Conservation (phyloP, 805 yeast species). For the Candida boidinii region DNA sequence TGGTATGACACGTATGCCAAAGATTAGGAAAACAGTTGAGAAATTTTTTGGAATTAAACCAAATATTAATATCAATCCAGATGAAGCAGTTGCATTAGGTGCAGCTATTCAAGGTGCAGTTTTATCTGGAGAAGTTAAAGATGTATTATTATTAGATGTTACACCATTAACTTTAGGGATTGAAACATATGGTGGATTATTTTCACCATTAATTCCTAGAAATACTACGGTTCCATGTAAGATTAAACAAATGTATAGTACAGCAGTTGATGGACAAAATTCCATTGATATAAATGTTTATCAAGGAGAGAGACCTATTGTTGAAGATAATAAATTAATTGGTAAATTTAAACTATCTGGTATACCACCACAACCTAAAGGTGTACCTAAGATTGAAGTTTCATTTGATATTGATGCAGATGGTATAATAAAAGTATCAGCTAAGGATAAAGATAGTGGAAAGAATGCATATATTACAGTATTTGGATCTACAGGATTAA, state of each 20-base stretch:
- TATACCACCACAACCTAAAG: constrained; percentile 86
- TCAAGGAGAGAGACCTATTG: constrained; percentile 97
- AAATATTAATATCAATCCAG: constrained; percentile 89
- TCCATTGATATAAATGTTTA: constrained; percentile 92
- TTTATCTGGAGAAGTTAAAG: constrained; percentile 89
- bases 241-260: constrained; percentile 87
- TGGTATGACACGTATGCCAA: constrained; percentile 92
- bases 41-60: constrained; percentile 75
- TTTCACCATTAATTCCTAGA: constrained; percentile 78
- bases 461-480: constrained; percentile 94
- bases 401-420: constrained; percentile 94
- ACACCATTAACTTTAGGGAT: constrained; percentile 88
- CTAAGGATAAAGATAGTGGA: constrained; percentile 87
- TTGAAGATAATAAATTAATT: constrained; percentile 89
- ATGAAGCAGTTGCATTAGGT: constrained; percentile 91
- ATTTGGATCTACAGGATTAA: constrained; percentile 91
- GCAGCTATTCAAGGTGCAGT: constrained; percentile 98
- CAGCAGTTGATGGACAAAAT: constrained; percentile 93
- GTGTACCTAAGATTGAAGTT: constrained; percentile 86
- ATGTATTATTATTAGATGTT: constrained; percentile 82
- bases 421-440: constrained; percentile 93
- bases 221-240: constrained; percentile 94
- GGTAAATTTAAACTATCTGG: constrained; percentile 91
- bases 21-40: constrained; percentile 71
- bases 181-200: constrained; percentile 95